Conservation (phyloP, 1,284 basidiomycete genomes). For the Pseudomicrostroma phylloplanum region DNA sequence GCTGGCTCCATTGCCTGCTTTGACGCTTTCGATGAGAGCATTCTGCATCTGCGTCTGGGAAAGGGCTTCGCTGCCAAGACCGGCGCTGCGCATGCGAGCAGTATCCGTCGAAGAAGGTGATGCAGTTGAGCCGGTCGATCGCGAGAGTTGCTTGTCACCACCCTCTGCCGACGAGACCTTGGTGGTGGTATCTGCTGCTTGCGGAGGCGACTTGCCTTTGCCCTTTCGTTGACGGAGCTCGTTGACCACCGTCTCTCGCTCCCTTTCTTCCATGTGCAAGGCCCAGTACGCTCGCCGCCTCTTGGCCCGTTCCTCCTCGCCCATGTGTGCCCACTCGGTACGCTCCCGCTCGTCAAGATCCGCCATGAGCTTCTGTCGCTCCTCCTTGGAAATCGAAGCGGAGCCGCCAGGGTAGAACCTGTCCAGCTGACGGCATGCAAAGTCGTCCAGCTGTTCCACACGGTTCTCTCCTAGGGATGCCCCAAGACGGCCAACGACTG, state of each 20-base stretch:
- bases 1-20: constrained; percentile 50
- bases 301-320: constrained; percentile 32
- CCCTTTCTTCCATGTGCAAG: constrained; percentile 33
- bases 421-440: constrained; percentile 78
- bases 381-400: constrained; percentile 28
- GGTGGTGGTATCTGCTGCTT: constrained; percentile 3
- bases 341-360: constrained; percentile 33
- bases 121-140: not conserved
- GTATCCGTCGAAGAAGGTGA: not conserved
- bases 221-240: constrained; percentile 32
- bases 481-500: constrained; percentile 69
- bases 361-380: constrained; percentile 28
- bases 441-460: constrained; percentile 70
- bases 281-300: constrained; percentile 32
- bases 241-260: constrained; percentile 31
- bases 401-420: constrained; percentile 47
- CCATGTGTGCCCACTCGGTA: constrained; percentile 35
- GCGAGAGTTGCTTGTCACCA: not conserved
- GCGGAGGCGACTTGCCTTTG: constrained; percentile 9
- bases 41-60: not conserved
- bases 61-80: not conserved
- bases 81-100: not conserved
- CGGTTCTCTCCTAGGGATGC: constrained; percentile 55
- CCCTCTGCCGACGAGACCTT: constrained; percentile 14
- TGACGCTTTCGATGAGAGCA: constrained; percentile 9